Evolutionary conservation across 257 asterid genomes (phyloP).

Genomic region (Solanum lycopersicoides): DNA sequence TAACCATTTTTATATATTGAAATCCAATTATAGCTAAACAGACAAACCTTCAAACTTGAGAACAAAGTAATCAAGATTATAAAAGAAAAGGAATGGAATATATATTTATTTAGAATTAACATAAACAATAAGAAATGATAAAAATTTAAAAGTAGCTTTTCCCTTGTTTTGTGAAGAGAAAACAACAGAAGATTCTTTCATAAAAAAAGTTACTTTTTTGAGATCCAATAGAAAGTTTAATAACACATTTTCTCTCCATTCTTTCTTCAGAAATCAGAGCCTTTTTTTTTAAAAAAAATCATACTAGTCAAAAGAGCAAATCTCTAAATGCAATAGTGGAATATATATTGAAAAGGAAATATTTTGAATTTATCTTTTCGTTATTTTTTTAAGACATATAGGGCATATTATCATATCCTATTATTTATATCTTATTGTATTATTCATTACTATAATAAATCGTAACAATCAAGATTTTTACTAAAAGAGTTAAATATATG

Average conservation of each 20-base stretch:
- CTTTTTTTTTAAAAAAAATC: not conserved
- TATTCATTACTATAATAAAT: not conserved
- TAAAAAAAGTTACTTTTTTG: not conserved
- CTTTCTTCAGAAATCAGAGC: not conserved
- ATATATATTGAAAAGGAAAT: not conserved
- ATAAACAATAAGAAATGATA: not conserved
- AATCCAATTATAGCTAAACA: not conserved
- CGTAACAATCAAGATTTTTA: not conserved
- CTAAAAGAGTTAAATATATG: not conserved
- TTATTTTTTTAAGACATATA: too few species aligned
- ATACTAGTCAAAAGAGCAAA: not conserved
- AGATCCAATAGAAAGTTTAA: not conserved
- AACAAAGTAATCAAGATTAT: not conserved
- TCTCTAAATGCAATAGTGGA: not conserved
- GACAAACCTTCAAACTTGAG: not conserved
- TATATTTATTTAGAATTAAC: not conserved
- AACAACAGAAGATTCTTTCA: not conserved
- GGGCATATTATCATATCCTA: not conserved
- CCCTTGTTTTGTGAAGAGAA: not conserved
- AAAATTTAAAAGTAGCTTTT: not conserved
- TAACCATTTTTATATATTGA: not conserved
- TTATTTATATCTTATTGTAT: too few species aligned
- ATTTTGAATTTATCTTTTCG: too few species aligned
- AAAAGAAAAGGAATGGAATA: not conserved
- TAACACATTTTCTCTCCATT: not conserved